A percentile compares a stretch with the other conserved stretches of the same genome.
Conservation (phyloP, 306 rosid genomes). For the Parietaria judaica region DNA sequence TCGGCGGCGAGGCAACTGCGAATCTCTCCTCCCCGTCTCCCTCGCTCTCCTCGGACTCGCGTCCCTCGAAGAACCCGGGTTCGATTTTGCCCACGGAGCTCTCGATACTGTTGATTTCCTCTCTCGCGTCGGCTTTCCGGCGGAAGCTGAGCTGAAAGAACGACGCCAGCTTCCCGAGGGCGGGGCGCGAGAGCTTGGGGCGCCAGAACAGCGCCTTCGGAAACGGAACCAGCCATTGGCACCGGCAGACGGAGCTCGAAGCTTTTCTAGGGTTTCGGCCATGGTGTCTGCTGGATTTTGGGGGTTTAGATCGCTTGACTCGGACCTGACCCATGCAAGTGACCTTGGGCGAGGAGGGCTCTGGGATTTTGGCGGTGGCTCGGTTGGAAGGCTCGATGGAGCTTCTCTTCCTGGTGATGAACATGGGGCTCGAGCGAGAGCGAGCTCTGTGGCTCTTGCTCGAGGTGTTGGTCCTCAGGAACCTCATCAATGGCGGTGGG, state of each 20-base stretch:
- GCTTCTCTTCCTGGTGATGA: constrained; percentile 51
- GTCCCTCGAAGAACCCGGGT: constrained; percentile 19
- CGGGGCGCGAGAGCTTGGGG: constrained; percentile 26
- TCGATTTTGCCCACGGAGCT: constrained; percentile 12
- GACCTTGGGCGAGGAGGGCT: constrained; percentile 90
- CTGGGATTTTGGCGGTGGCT: constrained; percentile 55
- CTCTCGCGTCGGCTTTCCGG: constrained; percentile 21
- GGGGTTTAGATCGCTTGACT: constrained; percentile 8
- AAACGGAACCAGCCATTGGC: constrained; percentile 32
- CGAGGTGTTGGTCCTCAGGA: constrained; percentile 53
- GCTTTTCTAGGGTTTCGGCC: not conserved
- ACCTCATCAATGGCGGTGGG: constrained; percentile 90
- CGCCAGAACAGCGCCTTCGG: constrained; percentile 29
- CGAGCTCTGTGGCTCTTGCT: constrained; percentile 67
- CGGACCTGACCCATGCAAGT: constrained; percentile 96
- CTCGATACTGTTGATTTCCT: constrained; percentile 15
- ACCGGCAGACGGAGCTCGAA: constrained; percentile 18
- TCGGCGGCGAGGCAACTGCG: constrained; percentile 39
- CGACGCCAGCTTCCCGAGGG: constrained; percentile 44
- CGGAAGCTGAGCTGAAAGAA: constrained; percentile 29
- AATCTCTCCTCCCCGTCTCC: constrained; percentile 13
- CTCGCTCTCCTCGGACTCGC: constrained; percentile 26
- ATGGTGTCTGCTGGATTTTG: not conserved
- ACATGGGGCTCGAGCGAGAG: constrained; percentile 60
- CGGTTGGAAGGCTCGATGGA: not conserved